phyloP scores from a whole-genome alignment of 108 stramenopile genomes.

The Fragilaria radians region DNA sequence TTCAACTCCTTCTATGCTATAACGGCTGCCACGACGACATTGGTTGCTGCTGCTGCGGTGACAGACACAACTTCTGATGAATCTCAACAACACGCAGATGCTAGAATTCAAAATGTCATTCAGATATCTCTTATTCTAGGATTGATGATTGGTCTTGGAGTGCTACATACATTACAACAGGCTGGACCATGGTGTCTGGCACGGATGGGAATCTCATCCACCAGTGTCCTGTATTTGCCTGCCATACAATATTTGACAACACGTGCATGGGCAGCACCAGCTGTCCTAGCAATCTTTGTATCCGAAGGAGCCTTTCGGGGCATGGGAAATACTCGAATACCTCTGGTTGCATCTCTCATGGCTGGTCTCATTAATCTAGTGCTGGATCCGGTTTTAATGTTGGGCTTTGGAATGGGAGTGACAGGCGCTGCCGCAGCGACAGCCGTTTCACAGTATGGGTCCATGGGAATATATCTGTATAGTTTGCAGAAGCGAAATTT shows the following conservation, averaged over 20 bases:
- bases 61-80: constrained; percentile 11
- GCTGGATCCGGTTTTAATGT: constrained; percentile 78
- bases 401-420: constrained; percentile 47
- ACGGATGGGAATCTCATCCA: constrained; percentile 52
- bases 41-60: constrained; percentile 46
- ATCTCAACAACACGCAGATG: constrained; percentile 11
- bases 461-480: constrained; percentile 30
- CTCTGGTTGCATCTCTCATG: constrained; percentile 42
- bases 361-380: constrained; percentile 54
- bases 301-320: constrained; percentile 80
- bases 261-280: constrained; percentile 57
- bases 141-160: constrained; percentile 25
- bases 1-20: constrained; percentile 78
- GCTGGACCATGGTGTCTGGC: constrained; percentile 29
- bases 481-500: constrained; percentile 26
- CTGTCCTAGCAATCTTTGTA: constrained; percentile 52
- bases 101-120: constrained; percentile 19
- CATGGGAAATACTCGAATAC: constrained; percentile 62
- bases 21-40: constrained; percentile 56
- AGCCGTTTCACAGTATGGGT: constrained; percentile 44
- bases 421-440: constrained; percentile 75
- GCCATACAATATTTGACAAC: constrained; percentile 46
- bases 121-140: constrained; percentile 31
- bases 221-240: constrained; percentile 23
- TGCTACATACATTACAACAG: constrained; percentile 14